A percentile compares a stretch with the other conserved stretches of the same genome.
phyloP scores from a whole-genome alignment of 2,329 filamentous ascomycete genomes.

The Aspergillus sp. region DNA sequence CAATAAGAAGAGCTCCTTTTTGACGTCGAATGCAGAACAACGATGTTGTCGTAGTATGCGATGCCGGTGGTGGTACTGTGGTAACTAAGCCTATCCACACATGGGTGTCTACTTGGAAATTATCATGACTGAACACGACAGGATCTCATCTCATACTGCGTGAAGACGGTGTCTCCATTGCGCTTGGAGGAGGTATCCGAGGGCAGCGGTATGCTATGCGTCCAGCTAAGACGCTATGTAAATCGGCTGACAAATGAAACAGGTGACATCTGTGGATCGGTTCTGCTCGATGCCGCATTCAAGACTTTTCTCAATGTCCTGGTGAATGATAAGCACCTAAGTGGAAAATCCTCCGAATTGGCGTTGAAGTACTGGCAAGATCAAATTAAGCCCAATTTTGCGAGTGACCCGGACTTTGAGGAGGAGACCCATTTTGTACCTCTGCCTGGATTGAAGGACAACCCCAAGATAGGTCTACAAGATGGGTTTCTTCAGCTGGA shows the following conservation, averaged over 20 bases:
- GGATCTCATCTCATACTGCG: constrained; percentile 37
- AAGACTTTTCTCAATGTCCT: constrained; percentile 24
- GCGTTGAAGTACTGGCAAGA: constrained; percentile 34
- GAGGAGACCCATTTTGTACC: constrained; percentile 28
- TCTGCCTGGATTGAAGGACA: constrained; percentile 25
- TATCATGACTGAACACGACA: constrained; percentile 3
- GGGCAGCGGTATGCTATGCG: constrained; percentile 26
- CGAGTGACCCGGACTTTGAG: constrained; percentile 10
- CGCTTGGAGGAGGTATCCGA: constrained; percentile 28
- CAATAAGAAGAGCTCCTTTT: background rate
- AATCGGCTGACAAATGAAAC: background rate
- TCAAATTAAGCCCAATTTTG: constrained; percentile 29
- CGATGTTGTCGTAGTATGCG: constrained; percentile 39
- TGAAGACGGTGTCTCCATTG: constrained; percentile 26
- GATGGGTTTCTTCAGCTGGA: constrained; percentile 18
- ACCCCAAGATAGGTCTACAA: constrained; percentile 21
- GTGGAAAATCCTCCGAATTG: constrained; percentile 24
- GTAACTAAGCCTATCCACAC: constrained; percentile 12
- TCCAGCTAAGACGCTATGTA: too few relatives aligned
- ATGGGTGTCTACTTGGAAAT: background rate
- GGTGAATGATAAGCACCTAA: constrained; percentile 24
- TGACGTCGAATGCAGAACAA: constrained; percentile 19
- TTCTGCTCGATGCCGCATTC: constrained; percentile 33
- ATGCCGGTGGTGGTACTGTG: constrained; percentile 44
- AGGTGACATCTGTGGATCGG: constrained; percentile 36